Base-by-base conservation (phyloP, 768 basidiomycete species). In the Tephrocybe sp. region DNA sequence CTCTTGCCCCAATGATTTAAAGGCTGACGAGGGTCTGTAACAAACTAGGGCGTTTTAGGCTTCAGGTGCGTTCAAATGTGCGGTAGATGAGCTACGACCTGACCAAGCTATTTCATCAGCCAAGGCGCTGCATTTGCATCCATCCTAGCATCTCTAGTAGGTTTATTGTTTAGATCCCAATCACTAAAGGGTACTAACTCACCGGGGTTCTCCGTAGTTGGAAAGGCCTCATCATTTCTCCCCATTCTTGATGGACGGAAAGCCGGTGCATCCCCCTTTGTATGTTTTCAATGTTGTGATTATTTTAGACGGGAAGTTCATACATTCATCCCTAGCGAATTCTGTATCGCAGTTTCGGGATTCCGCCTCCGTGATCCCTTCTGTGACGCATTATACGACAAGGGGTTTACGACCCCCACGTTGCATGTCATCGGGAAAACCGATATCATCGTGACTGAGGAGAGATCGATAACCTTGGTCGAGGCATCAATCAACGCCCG, bases 71-170 rank as follows among this genome's bases (percentile, higher is more conserved):
- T 43, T 38, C 25, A 24, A 34, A 4, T 36, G 42, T 21, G 25
- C 30, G 5, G 23, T 44, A 26, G 23, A 14, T 21, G 20, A 10
- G 20, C 4, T 43, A 20, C 4, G 15, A 33, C 10, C 17, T 53
- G 14, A 41, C 53, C 25, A 21, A 28, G 26, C 14, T 3, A 3
- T 24, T 50, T n/a, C 11, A 26, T 44, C 55, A 88, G 88, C 54
- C 91, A 93, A 69, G 90, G 90, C 14, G 90, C 87, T 14, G 82
- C 80, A 3, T 76, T 91, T 68, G 91, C 88, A 26, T 85, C 80
- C 8, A 61, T 91, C 30, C 71, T 91, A 20, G 68, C 85, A 24
- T 85, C 88, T 20, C 65, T 91, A 64, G 89, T 91, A 55, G 30
- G 83, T 70, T 25, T 18, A 30, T 7, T 26, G 34, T 38, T 49